These are phyloP conservation scores for Pulveroboletus sp. DNA, from an alignment of 768 basidiomycete species.

Conservation along the genomic window DNA sequence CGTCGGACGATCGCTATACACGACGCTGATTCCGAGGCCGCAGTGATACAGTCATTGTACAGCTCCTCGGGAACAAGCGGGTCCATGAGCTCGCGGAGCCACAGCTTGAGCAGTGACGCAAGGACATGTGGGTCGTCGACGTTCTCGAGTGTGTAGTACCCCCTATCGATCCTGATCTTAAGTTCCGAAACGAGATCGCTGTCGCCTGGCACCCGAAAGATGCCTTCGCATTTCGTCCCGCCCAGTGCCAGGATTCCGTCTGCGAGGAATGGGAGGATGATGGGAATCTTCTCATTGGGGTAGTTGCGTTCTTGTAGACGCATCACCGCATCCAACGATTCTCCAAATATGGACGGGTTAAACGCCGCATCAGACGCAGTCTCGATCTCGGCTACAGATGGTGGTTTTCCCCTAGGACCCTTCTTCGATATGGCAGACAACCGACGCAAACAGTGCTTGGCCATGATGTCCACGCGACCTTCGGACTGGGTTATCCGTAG, in stretches of 20 bases:
- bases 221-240: slow-evolving; percentile 82
- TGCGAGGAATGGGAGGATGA: slow-evolving; percentile 90
- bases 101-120: slow-evolving; percentile 87
- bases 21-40: slow-evolving; percentile 60
- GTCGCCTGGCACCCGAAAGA: slow-evolving; percentile 92
- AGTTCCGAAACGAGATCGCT: slow-evolving; percentile 84
- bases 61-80: slow-evolving; percentile 89
- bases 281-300: slow-evolving; percentile 80
- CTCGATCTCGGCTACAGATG: slow-evolving; percentile 83
- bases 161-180: slow-evolving; percentile 86
- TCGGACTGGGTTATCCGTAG: slow-evolving; percentile 64
- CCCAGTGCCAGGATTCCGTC: slow-evolving; percentile 89
- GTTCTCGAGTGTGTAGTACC: slow-evolving; percentile 86
- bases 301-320: slow-evolving; percentile 84
- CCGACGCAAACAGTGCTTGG: slow-evolving; percentile 85
- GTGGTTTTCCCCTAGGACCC: slow-evolving; percentile 83
- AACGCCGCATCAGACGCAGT: slow-evolving; percentile 95
- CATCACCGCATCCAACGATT: slow-evolving; percentile 82
- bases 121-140: slow-evolving; percentile 90
- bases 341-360: slow-evolving; percentile 92
- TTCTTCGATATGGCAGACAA: slow-evolving; percentile 73
- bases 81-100: slow-evolving; percentile 88
- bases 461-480: slow-evolving; percentile 85
- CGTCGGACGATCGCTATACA: slow-evolving; percentile 73
- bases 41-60: slow-evolving; percentile 86